Conservation (phyloP, 2,329 filamentous ascomycete genomes). For the Penicillium sp. region DNA sequence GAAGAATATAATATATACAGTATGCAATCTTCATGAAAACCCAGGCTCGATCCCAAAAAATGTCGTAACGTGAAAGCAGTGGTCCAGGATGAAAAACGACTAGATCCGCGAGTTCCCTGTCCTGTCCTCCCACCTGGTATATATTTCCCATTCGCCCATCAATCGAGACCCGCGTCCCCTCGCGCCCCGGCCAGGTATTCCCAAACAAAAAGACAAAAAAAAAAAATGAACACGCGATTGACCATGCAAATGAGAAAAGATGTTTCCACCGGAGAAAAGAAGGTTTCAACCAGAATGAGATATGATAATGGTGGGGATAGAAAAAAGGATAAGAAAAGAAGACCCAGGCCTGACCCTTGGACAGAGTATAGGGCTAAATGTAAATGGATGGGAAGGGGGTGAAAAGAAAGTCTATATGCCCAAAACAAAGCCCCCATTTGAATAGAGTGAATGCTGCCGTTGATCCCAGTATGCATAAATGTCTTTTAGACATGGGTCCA, state of each 20-base stretch:
- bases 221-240: neutral
- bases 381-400: neutral
- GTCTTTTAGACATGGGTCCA: no score
- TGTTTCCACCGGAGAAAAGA: neutral
- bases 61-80: constrained; percentile 5
- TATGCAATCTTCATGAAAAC: constrained; percentile 11
- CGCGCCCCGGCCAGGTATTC: neutral
- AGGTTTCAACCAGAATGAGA: neutral
- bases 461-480: neutral
- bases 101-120: neutral
- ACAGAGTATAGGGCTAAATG: neutral
- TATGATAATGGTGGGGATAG: neutral
- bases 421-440: constrained; percentile 4
- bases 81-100: neutral
- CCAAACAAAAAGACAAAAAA: neutral
- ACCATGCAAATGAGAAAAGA: neutral
- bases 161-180: neutral
- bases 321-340: neutral
- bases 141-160: neutral
- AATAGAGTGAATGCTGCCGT: neutral
- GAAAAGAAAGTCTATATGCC: constrained; percentile 19
- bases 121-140: neutral
- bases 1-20: constrained; percentile 14
- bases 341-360: neutral
- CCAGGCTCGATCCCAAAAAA: constrained; percentile 4